Evolutionary conservation across 1,284 basidiomycete genomes (phyloP).

Genomic region (Apiotrichum akiyoshidainum): DNA sequence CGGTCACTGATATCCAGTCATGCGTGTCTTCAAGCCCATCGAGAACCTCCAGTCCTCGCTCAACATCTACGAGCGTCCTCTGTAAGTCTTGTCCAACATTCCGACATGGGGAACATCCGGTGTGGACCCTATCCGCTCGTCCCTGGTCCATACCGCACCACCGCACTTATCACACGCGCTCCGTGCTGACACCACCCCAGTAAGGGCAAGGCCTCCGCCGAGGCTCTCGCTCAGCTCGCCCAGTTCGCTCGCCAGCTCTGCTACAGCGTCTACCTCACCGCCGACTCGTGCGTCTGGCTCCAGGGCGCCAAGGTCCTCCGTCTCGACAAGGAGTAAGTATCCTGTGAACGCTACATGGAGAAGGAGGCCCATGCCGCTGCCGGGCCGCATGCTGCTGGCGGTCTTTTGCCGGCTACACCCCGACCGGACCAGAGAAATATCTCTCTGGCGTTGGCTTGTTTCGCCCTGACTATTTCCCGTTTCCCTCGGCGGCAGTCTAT

Average conservation of each 20-base stretch:
- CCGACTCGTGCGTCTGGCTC: conserved; percentile 82
- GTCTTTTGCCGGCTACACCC: too few relatives aligned
- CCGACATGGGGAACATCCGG: neutral
- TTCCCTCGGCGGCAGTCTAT: too few relatives aligned
- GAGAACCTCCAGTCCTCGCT: conserved; percentile 92
- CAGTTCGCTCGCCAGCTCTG: conserved; percentile 80
- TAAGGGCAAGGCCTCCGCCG: conserved; percentile 46
- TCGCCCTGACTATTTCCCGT: too few relatives aligned
- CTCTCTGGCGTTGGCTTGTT: too few relatives aligned
- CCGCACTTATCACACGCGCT: too few relatives aligned
- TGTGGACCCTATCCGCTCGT: neutral
- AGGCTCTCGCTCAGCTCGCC: conserved; percentile 69
- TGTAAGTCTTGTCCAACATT: conserved; percentile 30
- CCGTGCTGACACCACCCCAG: conserved; percentile 15
- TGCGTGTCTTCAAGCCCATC: conserved; percentile 88
- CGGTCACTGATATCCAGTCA: conserved; percentile 57
- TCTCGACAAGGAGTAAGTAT: conserved; percentile 52
- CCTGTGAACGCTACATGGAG: too few relatives aligned
- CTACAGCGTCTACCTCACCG: conserved; percentile 84
- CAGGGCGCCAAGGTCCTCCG: conserved; percentile 68
- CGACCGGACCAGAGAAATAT: too few relatives aligned
- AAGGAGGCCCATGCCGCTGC: too few relatives aligned
- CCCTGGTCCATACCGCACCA: neutral
- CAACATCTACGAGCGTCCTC: conserved; percentile 61
- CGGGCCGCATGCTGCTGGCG: neutral